phyloP scores from a whole-genome alignment of 495 filamentous ascomycete species.

The Penicillium simplicissimum region DNA sequence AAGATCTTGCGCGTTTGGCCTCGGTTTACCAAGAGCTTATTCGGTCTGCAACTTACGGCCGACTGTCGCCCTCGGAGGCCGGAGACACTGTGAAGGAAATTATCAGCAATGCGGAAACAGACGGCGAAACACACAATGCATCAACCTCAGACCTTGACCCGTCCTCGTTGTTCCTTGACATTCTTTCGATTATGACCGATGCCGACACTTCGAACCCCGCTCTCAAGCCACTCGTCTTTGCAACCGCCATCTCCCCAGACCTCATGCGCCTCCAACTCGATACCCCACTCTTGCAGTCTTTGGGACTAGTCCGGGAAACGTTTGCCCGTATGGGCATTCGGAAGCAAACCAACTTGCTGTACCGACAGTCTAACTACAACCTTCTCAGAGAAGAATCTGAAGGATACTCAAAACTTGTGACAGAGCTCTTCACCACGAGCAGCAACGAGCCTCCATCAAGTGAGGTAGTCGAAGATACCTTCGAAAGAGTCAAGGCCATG shows the following conservation, averaged over 20 bases:
- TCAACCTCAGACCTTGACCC: conserved; percentile 53
- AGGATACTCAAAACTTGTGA: conserved; percentile 86
- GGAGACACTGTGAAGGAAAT: conserved; percentile 76
- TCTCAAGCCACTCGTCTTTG: conserved; percentile 58
- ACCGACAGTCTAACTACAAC: conserved; percentile 96
- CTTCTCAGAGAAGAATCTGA: conserved; percentile 93
- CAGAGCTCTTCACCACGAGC: conserved; percentile 83
- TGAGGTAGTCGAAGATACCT: conserved; percentile 67
- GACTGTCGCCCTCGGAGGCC: conserved; percentile 63
- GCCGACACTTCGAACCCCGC: conserved; percentile 56
- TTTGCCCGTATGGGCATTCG: conserved; percentile 83
- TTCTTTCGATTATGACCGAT: conserved; percentile 68
- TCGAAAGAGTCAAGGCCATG: conserved; percentile 82
- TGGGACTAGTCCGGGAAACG: conserved; percentile 78
- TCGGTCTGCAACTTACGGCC: conserved; percentile 66
- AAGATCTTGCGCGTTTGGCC: conserved; percentile 65
- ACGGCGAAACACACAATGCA: conserved; percentile 28
- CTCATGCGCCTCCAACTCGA: conserved; percentile 86
- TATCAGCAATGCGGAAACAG: conserved; percentile 51
- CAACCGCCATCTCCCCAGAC: conserved; percentile 67
- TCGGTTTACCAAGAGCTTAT: conserved; percentile 85
- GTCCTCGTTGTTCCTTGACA: conserved; percentile 76
- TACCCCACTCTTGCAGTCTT: conserved; percentile 64
- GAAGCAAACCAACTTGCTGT: conserved; percentile 87
- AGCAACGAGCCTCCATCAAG: conserved; percentile 59